phyloP scores from a whole-genome alignment of 805 yeast species.

The Lachancea sp. region DNA sequence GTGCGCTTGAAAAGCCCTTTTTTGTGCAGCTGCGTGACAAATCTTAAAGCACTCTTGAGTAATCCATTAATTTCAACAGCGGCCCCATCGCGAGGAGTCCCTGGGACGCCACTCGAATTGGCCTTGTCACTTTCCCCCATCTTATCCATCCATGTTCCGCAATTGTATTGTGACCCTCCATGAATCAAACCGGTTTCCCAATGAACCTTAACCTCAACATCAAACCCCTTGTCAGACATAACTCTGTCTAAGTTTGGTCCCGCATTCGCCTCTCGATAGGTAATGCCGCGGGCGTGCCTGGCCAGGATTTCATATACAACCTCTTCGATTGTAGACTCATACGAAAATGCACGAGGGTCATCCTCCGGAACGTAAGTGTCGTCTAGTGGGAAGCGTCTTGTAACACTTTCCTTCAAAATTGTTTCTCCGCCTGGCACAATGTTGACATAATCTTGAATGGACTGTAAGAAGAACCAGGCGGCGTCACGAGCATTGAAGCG shows the following conservation, averaged over 20 bases:
- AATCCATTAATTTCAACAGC: slow-evolving; percentile 89
- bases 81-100: slow-evolving; percentile 97
- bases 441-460: slow-evolving; percentile 74
- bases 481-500: slow-evolving; percentile 96
- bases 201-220: slow-evolving; percentile 72
- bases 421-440: slow-evolving; percentile 61
- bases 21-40: slow-evolving; percentile 55
- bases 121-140: slow-evolving; percentile 93
- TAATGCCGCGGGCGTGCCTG: slow-evolving; percentile 87
- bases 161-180: slow-evolving; percentile 88
- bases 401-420: slow-evolving; percentile 64
- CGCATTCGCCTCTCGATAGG: slow-evolving; percentile 91
- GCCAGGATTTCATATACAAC: slow-evolving; percentile 71
- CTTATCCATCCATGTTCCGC: slow-evolving; percentile 99
- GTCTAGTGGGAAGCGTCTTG: slow-evolving; percentile 83
- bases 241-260: slow-evolving; percentile 84
- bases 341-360: slow-evolving; percentile 69
- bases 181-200: slow-evolving; percentile 83
- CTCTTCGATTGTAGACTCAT: slow-evolving; percentile 65
- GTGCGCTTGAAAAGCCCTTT: slow-evolving; percentile 52
- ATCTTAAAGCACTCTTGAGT: slow-evolving; percentile 75
- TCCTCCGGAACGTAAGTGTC: slow-evolving; percentile 67
- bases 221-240: slow-evolving; percentile 89
- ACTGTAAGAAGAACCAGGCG: slow-evolving; percentile 87
- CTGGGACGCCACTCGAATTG: slow-evolving; percentile 85